phyloP scores from a whole-genome alignment of 768 basidiomycete species.

The Tylopilus plumbeoviolaceoides region DNA sequence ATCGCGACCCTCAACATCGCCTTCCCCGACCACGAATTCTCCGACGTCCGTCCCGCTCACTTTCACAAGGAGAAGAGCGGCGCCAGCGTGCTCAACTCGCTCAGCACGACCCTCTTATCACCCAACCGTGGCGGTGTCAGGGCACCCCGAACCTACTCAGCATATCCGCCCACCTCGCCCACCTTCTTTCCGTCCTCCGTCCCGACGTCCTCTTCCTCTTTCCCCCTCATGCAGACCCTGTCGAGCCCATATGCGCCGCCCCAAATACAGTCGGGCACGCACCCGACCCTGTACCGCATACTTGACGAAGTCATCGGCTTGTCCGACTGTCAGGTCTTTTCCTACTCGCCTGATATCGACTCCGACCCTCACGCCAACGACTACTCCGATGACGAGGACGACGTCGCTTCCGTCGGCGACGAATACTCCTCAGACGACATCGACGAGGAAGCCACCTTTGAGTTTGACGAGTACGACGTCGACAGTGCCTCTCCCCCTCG shows the following conservation, averaged over 20 bases:
- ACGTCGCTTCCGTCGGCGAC: conserved; percentile 59
- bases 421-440: conserved; percentile 68
- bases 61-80: conserved; percentile 80
- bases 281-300: conserved; percentile 82
- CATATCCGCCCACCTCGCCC: conserved; percentile 71
- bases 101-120: conserved; percentile 78
- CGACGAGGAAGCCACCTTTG: conserved; percentile 70
- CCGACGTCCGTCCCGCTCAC: conserved; percentile 83
- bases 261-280: conserved; percentile 74
- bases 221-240: conserved; percentile 55
- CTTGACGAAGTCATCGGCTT: conserved; percentile 90
- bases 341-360: conserved; percentile 89
- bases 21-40: conserved; percentile 97
- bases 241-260: conserved; percentile 68
- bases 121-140: conserved; percentile 62
- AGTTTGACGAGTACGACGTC: conserved; percentile 77
- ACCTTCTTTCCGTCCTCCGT: conserved; percentile 76
- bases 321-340: conserved; percentile 91
- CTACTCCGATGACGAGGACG: conserved; percentile 76
- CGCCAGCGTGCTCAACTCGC: conserved; percentile 75
- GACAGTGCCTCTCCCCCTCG: conserved; percentile 37
- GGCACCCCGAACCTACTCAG: conserved; percentile 80
- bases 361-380: conserved; percentile 91
- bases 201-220: conserved; percentile 65
- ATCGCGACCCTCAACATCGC: conserved; percentile 96